Conservation (phyloP, 2,329 filamentous ascomycete species). For the Fusarium clavum region DNA sequence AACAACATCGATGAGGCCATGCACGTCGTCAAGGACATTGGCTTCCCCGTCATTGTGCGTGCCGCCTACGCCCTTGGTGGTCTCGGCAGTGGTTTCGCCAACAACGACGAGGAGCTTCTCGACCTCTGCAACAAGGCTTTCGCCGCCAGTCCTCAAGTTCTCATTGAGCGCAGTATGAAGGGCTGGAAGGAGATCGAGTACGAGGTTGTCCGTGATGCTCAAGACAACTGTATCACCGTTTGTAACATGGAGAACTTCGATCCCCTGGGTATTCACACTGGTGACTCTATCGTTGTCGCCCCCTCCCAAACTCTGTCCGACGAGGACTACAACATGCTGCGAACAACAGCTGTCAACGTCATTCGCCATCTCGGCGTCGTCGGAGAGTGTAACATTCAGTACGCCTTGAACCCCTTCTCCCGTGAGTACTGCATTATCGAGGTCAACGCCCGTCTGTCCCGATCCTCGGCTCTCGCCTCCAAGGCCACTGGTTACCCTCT, state of each 20-base stretch:
- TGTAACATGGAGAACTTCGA: conserved; percentile 99
- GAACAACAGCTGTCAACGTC: conserved; percentile 95
- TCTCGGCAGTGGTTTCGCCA: conserved; percentile 93
- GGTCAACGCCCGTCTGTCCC: conserved; percentile 94
- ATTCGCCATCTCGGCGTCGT: conserved; percentile 97
- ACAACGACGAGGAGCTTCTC: conserved; percentile 83
- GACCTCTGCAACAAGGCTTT: conserved; percentile 96
- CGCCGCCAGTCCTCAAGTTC: conserved; percentile 92
- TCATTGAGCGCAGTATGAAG: conserved; percentile 99
- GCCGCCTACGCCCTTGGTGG: conserved; percentile 96
- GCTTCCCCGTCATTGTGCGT: conserved; percentile 96
- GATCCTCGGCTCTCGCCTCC: conserved; percentile 94
- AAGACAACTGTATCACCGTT: conserved; percentile 98
- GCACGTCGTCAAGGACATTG: conserved; percentile 88
- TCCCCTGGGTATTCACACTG: conserved; percentile 96
- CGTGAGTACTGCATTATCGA: conserved; percentile 99
- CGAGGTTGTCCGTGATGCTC: conserved; percentile 93
- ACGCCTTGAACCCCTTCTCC: conserved; percentile 94
- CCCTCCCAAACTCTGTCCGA: conserved; percentile 97
- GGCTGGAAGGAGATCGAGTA: conserved; percentile 99
- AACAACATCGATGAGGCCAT: conserved; percentile 89
- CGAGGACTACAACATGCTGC: conserved; percentile 99
- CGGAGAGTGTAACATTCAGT: conserved; percentile 99
- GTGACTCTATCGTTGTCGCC: conserved; percentile 97
- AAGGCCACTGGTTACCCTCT: conserved; percentile 97